Percentiles rank a stretch among this genome's conserved stretches.
These are phyloP conservation scores for Phellopilus nigrolimitatus DNA, from an alignment of 1,284 basidiomycete genomes.

Conservation along the genomic window DNA sequence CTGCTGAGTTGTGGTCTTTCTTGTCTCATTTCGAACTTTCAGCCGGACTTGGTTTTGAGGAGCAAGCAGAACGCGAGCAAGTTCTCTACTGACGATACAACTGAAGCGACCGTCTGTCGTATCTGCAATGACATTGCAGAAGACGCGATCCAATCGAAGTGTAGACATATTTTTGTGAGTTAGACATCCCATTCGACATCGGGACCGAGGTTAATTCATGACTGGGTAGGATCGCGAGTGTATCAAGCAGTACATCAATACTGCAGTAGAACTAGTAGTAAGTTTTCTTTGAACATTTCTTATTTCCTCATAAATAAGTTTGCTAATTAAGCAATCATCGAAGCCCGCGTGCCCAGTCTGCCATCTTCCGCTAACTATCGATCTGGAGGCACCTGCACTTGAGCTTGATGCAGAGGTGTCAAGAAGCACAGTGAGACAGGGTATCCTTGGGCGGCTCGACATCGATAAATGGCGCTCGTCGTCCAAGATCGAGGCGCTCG, in stretches of 20 bases:
- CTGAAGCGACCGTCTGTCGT: constrained; percentile 80
- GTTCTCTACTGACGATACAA: constrained; percentile 50
- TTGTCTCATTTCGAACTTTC: constrained; percentile 26
- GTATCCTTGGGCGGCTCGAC: constrained; percentile 89
- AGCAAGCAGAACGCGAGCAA: constrained; percentile 72
- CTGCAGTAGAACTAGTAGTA: constrained; percentile 68
- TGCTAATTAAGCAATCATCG: constrained; percentile 1
- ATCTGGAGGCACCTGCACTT: constrained; percentile 89
- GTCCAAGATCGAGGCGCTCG: constrained; percentile 94
- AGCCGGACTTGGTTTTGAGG: constrained; percentile 89
- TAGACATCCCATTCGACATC: neutral
- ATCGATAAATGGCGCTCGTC: constrained; percentile 90
- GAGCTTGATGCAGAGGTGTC: constrained; percentile 67
- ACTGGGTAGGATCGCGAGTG: constrained; percentile 79
- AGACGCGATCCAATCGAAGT: constrained; percentile 92
- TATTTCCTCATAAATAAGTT: constrained; percentile 12
- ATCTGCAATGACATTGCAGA: constrained; percentile 98
- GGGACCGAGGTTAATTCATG: constrained; percentile 25
- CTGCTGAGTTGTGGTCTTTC: neutral
- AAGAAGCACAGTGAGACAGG: constrained; percentile 68
- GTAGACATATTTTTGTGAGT: constrained; percentile 71
- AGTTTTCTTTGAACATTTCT: too few species aligned
- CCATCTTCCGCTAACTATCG: constrained; percentile 89
- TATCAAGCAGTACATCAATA: constrained; percentile 88
- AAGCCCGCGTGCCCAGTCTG: constrained; percentile 95